A percentile compares a stretch with the other conserved stretches of the same genome.
Conservation (phyloP, 306 rosid species). For the Potentilla sterilis region DNA sequence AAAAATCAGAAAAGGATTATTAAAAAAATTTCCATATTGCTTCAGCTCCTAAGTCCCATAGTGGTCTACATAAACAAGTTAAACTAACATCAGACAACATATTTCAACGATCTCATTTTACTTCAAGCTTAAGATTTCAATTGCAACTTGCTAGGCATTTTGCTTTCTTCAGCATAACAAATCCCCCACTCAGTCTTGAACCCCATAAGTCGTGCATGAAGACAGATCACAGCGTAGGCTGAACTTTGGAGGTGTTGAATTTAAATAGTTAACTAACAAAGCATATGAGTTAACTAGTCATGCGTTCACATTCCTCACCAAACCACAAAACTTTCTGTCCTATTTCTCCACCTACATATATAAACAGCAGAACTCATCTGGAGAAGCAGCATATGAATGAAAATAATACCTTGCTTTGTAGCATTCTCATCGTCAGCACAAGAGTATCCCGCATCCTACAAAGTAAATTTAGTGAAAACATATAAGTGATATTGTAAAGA, state of each 20-base stretch:
- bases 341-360: background rate
- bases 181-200: background rate
- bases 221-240: background rate
- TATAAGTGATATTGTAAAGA: constrained; percentile 3
- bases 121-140: background rate
- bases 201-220: background rate
- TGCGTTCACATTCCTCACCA: background rate
- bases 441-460: constrained; percentile 87
- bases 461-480: constrained; percentile 31
- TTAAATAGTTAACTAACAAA: background rate
- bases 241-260: background rate
- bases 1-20: background rate
- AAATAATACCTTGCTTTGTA: constrained; percentile 79
- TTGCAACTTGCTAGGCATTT: background rate
- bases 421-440: constrained; percentile 83
- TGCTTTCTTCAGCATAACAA: background rate
- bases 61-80: background rate
- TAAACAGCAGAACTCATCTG: background rate
- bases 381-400: background rate
- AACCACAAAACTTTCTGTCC: background rate
- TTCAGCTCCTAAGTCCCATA: background rate
- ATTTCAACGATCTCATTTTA: background rate
- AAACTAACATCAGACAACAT: background rate
- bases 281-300: background rate
- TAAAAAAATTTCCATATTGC: background rate